Conservation (phyloP, 129 eudicot species). For the Flaveria ramosissima region DNA sequence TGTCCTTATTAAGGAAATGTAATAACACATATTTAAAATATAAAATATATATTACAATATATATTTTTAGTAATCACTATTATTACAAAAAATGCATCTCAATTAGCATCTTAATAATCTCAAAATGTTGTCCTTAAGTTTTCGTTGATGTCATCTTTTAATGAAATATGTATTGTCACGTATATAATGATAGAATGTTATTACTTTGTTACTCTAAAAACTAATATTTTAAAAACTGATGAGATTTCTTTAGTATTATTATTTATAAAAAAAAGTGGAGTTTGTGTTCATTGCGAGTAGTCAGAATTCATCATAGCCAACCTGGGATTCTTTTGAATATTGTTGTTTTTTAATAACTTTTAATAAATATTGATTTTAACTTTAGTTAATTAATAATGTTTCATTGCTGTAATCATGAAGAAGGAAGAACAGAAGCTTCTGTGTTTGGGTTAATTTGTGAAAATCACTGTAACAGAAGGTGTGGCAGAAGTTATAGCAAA, state of each 20-base stretch:
- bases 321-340: constrained; percentile 47
- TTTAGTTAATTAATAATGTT: neutral
- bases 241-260: neutral
- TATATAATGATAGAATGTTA: too few relatives aligned
- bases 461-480: constrained; percentile 30
- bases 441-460: constrained; percentile 34
- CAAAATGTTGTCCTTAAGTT: too few relatives aligned
- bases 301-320: constrained; percentile 50
- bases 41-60: too few relatives aligned
- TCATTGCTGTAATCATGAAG: constrained; percentile 27
- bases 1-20: too few relatives aligned
- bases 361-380: neutral
- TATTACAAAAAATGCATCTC: too few relatives aligned
- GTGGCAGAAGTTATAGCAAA: constrained; percentile 33
- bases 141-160: too few relatives aligned
- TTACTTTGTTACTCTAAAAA: too few relatives aligned
- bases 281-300: constrained; percentile 44
- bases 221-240: too few relatives aligned
- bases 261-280: constrained; percentile 5
- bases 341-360: neutral
- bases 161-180: too few relatives aligned
- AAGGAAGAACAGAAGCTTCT: constrained; percentile 32
- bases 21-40: too few relatives aligned
- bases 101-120: too few relatives aligned
- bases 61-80: too few relatives aligned